Base-by-base conservation (phyloP, 2,329 filamentous ascomycete genomes). In the Atkinsonella hypoxylon region DNA sequence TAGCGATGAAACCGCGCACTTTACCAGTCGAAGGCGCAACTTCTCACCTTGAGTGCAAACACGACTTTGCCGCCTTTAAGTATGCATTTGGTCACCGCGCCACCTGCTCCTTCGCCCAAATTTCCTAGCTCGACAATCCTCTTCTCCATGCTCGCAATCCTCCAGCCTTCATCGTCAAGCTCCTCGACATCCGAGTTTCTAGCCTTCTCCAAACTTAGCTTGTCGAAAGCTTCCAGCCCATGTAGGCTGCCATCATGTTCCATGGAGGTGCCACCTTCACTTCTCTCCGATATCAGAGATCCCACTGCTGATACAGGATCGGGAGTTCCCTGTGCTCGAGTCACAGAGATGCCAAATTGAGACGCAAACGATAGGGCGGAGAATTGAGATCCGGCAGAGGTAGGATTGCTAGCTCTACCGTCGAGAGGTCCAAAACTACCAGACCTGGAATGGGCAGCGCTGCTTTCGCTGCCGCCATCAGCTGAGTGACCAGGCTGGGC, bases 161-260 rank as follows among this genome's bases (percentile, higher is more conserved):
- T 82, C 93, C 93, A 98, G 18, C 89, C 89, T 55, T 95, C 87
- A 61, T 96, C 90, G 63, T 97, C 91, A 46, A 98, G 71, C 58
- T 97, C 91, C 60, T 96, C 91, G 4, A 95, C 91, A 66, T 98
- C 93, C 39, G 91, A 71, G 22, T 83, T 86, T 56, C 87, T 78
- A 36, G 89, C 89, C 67, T 85, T 89, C 58, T 95, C 89, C 44
- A 93, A 66, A 47, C 81, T 86, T 59, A 95, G 68, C 66, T 90
- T 83, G 57, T 94, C 89, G 52, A 96, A 82, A 2, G 81, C 82
- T 54, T 90, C 76, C 2, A 93, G 72, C 4, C 83, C 83, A 60
- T 88, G 86, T 67, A 87, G 77, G 62, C 88, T 94, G 57, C 81
- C 81, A 56, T 95, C 89, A 55, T 87, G 74, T 67, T 95, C 87